These are phyloP conservation scores for Hylodesmum podocarpum DNA, from an alignment of 306 rosid species.

Conservation along the genomic window DNA sequence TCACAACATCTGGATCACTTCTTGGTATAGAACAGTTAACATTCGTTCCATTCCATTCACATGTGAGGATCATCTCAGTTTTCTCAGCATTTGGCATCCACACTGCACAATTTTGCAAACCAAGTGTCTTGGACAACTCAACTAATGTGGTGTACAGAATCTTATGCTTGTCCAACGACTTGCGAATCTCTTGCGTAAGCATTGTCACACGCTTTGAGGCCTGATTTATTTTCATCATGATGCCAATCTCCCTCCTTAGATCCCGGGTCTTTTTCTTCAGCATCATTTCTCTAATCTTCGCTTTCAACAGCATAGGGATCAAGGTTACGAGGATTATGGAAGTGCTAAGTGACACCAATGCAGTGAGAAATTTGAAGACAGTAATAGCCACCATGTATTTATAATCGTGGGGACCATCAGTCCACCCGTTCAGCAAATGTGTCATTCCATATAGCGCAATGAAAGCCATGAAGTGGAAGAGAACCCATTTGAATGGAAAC, in stretches of 20 bases:
- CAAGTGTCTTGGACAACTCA: slow-evolving; percentile 72
- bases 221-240: slow-evolving; percentile 69
- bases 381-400: slow-evolving; percentile 80
- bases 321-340: slow-evolving; percentile 76
- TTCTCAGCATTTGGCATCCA: slow-evolving; percentile 88
- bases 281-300: slow-evolving; percentile 85
- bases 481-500: slow-evolving; percentile 93
- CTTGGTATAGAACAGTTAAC: slow-evolving; percentile 47
- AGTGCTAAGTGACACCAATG: slow-evolving; percentile 83
- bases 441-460: slow-evolving; percentile 88
- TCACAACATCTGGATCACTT: slow-evolving; percentile 54
- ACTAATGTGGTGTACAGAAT: slow-evolving; percentile 75
- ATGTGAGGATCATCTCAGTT: slow-evolving; percentile 72
- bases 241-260: slow-evolving; percentile 79
- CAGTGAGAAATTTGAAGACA: slow-evolving; percentile 73
- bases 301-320: slow-evolving; percentile 84
- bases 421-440: slow-evolving; percentile 86
- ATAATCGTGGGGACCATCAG: slow-evolving; percentile 79
- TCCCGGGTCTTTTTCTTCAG: slow-evolving; percentile 84
- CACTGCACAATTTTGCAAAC: slow-evolving; percentile 86
- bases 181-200: slow-evolving; percentile 95
- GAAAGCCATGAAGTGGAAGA: slow-evolving; percentile 75
- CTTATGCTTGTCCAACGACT: slow-evolving; percentile 76
- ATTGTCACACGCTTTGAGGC: slow-evolving; percentile 77
- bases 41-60: slow-evolving; percentile 63